These are phyloP conservation scores for Roridomyces roridus DNA, from an alignment of 768 basidiomycete genomes.

Conservation along the genomic window DNA sequence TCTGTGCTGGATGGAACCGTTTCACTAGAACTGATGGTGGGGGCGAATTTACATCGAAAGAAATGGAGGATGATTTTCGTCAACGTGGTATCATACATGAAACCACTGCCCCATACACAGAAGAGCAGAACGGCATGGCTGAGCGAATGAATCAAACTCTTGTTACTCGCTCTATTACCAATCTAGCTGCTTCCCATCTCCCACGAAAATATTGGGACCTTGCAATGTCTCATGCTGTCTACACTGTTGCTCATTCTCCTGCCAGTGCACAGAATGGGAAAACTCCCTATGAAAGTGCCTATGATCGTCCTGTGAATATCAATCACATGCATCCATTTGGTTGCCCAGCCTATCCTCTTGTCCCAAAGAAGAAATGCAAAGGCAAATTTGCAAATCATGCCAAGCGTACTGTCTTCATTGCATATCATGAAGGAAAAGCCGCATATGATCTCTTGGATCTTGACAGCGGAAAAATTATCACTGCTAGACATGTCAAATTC, in stretches of 20 bases:
- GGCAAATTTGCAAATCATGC: constrained; percentile 7
- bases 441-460: neutral
- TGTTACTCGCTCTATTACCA: constrained; percentile 11
- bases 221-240: constrained; percentile 13
- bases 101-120: constrained; percentile 28
- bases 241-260: constrained; percentile 16
- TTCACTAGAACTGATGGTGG: constrained; percentile 26
- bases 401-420: neutral
- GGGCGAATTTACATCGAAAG: constrained; percentile 24
- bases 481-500: neutral
- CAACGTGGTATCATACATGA: constrained; percentile 25
- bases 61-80: constrained; percentile 17
- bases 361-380: constrained; percentile 22
- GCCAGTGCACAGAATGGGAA: neutral
- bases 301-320: constrained; percentile 4
- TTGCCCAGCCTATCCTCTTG: constrained; percentile 26
- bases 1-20: neutral
- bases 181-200: constrained; percentile 14
- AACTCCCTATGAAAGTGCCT: constrained; percentile 4
- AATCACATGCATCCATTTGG: constrained; percentile 27
- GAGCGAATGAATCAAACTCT: constrained; percentile 28
- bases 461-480: no score
- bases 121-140: constrained; percentile 32
- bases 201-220: constrained; percentile 18
- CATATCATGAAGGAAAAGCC: neutral